Evolutionary conservation across 169 alveolate genomes (phyloP).

Genomic region (Cryptosporidium viatorum): DNA sequence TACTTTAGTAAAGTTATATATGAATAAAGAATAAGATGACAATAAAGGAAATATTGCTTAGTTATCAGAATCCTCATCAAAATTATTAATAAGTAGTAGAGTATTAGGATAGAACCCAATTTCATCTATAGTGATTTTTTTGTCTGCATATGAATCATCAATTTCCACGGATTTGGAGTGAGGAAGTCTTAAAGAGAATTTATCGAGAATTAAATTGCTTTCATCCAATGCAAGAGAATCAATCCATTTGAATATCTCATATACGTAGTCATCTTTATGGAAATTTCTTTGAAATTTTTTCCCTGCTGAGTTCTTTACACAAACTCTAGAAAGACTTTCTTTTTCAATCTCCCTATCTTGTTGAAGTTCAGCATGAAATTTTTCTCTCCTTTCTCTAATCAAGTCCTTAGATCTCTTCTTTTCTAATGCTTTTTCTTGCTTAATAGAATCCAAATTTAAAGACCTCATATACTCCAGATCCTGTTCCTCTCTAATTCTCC

Average conservation of each 20-base stretch:
- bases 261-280: constrained; percentile 37
- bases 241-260: constrained; percentile 63
- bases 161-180: constrained; percentile 55
- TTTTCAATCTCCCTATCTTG: constrained; percentile 10
- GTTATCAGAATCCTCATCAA: constrained; percentile 38
- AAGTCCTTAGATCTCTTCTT: constrained; percentile 19
- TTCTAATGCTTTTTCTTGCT: constrained; percentile 27
- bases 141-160: constrained; percentile 17
- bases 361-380: neutral
- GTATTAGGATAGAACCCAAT: constrained; percentile 53
- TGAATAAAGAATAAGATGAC: no score
- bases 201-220: constrained; percentile 20
- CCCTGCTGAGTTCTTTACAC: constrained; percentile 52
- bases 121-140: constrained; percentile 13
- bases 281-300: constrained; percentile 54
- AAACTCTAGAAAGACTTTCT: constrained; percentile 40
- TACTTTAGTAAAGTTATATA: neutral
- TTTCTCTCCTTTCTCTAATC: constrained; percentile 24
- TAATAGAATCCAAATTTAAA: constrained; percentile 37
- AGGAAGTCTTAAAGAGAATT: constrained; percentile 48
- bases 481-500: constrained; percentile 55
- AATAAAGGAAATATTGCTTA: neutral
- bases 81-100: constrained; percentile 39
- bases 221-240: constrained; percentile 56
- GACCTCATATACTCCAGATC: constrained; percentile 58